A percentile compares a stretch with the other conserved stretches of the same genome.
These are phyloP conservation scores for Boletus patriciae DNA, from an alignment of 768 basidiomycete genomes.

Conservation along the genomic window DNA sequence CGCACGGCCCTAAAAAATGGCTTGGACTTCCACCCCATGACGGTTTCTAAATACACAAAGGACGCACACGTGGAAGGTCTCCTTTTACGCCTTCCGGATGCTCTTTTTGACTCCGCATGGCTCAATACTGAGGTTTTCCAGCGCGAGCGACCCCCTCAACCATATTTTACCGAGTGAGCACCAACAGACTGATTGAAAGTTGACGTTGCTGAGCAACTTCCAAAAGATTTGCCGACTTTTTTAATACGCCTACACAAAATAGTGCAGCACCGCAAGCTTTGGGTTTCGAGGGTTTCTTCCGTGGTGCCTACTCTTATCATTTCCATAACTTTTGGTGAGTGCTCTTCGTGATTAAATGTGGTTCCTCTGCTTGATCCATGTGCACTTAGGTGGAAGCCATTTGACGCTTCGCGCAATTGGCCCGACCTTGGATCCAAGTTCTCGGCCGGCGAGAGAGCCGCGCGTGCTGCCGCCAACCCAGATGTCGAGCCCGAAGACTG, in stretches of 20 bases:
- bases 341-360: background rate
- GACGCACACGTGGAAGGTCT: conserved; percentile 85
- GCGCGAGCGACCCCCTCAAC: conserved; percentile 89
- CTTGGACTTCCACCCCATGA: conserved; percentile 97
- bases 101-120: conserved; percentile 97
- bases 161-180: conserved; percentile 82
- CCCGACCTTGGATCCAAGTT: conserved; percentile 89
- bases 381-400: conserved; percentile 84
- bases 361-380: background rate
- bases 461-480: conserved; percentile 47
- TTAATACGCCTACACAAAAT: conserved; percentile 70
- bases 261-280: conserved; percentile 84
- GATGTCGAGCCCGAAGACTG: conserved; percentile 36
- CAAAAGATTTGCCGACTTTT: conserved; percentile 82
- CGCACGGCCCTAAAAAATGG: conserved; percentile 91
- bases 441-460: conserved; percentile 66
- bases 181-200: background rate
- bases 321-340: conserved; percentile 91
- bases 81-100: conserved; percentile 88
- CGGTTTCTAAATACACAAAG: conserved; percentile 83
- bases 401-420: conserved; percentile 91
- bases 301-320: conserved; percentile 93
- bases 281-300: conserved; percentile 95
- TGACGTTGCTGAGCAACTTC: background rate
- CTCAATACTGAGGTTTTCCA: conserved; percentile 92